Percentiles rank a stretch among this genome's conserved stretches.
Evolutionary conservation across 1,284 basidiomycete species (phyloP).

Genomic region (Uromyces viciae-fabae): DNA sequence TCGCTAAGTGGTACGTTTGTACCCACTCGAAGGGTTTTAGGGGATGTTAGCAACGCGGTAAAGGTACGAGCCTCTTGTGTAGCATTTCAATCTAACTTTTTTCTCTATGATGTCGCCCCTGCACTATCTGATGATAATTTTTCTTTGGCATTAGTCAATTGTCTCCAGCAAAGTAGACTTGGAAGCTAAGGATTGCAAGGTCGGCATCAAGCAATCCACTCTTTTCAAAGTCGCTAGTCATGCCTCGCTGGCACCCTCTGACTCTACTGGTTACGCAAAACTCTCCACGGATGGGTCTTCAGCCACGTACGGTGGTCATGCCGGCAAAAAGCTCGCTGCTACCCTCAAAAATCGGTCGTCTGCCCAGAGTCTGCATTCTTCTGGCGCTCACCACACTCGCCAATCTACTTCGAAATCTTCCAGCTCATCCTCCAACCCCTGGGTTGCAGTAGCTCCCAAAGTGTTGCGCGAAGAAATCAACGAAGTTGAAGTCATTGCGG

Average conservation of each 20-base stretch:
- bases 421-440: conserved; percentile 11
- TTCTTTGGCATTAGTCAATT: background rate
- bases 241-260: conserved; percentile 3
- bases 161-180: conserved; percentile 21
- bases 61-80: conserved; percentile 46
- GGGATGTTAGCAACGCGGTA: conserved; percentile 49
- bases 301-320: conserved; percentile 43
- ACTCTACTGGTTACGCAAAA: conserved; percentile 5
- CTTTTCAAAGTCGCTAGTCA: conserved; percentile 27
- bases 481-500: conserved; percentile 17
- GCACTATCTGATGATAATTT: too few relatives aligned
- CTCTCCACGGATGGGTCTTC: conserved; percentile 16
- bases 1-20: background rate
- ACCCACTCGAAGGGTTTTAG: conserved; percentile 45
- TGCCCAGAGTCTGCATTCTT: conserved; percentile 13
- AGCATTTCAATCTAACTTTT: background rate
- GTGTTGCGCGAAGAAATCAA: conserved; percentile 9
- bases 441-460: background rate
- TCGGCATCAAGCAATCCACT: background rate
- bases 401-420: conserved; percentile 13
- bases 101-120: background rate
- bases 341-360: conserved; percentile 13
- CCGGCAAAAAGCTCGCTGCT: conserved; percentile 35
- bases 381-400: background rate
- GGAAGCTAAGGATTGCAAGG: conserved; percentile 21